These are phyloP conservation scores for Talaromyces atroroseus DNA, from an alignment of 2,329 filamentous ascomycete genomes.

Conservation along the genomic window DNA sequence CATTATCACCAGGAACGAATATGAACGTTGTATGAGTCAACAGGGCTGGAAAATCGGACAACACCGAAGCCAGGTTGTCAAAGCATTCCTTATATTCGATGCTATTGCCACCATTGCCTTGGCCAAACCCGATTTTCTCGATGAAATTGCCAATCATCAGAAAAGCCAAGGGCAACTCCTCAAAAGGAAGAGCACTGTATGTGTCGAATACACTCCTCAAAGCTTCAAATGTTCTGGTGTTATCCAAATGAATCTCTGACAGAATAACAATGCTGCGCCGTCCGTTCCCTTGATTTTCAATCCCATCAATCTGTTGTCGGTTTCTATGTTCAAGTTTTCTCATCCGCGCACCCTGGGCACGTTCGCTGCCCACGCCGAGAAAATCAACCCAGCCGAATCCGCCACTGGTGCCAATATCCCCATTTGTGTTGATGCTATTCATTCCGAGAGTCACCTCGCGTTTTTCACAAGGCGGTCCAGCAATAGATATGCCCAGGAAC, in stretches of 20 bases:
- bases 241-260: conserved; percentile 80
- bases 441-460: conserved; percentile 73
- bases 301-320: conserved; percentile 37
- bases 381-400: conserved; percentile 98
- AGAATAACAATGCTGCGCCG: conserved; percentile 63
- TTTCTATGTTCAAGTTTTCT: conserved; percentile 68
- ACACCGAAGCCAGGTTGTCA: conserved; percentile 73
- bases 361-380: conserved; percentile 81
- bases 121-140: conserved; percentile 53
- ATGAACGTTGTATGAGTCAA: conserved; percentile 77
- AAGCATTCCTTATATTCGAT: conserved; percentile 98
- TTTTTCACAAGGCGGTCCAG: conserved; percentile 85
- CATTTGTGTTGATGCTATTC: conserved; percentile 40
- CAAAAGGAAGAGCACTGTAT: conserved; percentile 63
- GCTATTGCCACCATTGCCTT: conserved; percentile 68
- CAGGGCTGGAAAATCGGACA: conserved; percentile 77
- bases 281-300: conserved; percentile 24
- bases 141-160: conserved; percentile 82
- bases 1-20: conserved; percentile 93
- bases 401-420: conserved; percentile 53
- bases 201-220: conserved; percentile 69
- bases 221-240: conserved; percentile 73
- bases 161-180: conserved; percentile 68
- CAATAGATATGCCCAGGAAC: conserved; percentile 85
- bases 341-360: conserved; percentile 78